Evolutionary conservation across 305 asterid species (phyloP), one percentile per base, ranked within the genome.

Genomic region (Solanum hybrid): DNA sequence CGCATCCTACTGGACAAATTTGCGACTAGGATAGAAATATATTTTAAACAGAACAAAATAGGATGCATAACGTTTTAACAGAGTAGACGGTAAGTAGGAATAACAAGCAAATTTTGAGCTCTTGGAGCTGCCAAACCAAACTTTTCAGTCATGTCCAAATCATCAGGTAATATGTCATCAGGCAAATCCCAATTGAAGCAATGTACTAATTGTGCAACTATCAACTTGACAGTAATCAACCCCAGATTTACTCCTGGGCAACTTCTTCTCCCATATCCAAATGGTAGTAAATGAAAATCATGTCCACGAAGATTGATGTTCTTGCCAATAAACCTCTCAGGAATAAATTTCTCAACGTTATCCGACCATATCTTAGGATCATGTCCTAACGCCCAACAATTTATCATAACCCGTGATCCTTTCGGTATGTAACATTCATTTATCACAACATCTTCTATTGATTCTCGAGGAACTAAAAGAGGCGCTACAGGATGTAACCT

Each of bases 161-260:
- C 87, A 80, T 5, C 11, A 34, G 29, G 87, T 24, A 71, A 16
- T 39, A 89, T 79, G 20, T 9, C 87, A 79, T 89, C 46, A 29
- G 90, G 90, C 61, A 89, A 37, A 28, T 89, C 87, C 90, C 90
- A 89, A 79, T 79, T 79, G 69, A 89, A 89, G 69, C 87, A 89
- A 89, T 89, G 90, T 2, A 57, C 42, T 35, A 89, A 79, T 26
- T 89, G 90, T 77, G 78, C 67, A 3, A 89, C 87, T 22, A 89
- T 79, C 61, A 79, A 35, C 24, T 57, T 89, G 13, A 89, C 51
- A 40, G 33, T 89, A 42, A 61, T 89, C 34, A 89, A 79, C 6
- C 90, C 90, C 80, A 89, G 34, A 89, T 89, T 57, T 24, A 89
- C 3, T 9, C 90, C 90, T 7, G 90, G 90, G 16, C 90, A 79